phyloP scores from a whole-genome alignment of 176 grass and related monocot genomes.

The Oryza brachyantha region DNA sequence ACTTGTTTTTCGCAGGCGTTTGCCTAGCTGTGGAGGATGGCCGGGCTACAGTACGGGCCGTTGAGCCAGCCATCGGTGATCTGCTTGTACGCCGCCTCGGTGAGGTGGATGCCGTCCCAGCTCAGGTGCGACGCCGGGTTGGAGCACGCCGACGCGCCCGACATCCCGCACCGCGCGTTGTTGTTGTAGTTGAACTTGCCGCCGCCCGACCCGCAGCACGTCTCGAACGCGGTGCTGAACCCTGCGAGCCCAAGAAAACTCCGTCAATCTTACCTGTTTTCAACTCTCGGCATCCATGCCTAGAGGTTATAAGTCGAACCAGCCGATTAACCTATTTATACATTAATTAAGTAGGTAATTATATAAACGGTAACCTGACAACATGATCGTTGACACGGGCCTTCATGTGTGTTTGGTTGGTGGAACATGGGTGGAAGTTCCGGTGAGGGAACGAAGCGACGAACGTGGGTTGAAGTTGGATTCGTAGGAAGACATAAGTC shows the following conservation, averaged over 20 bases:
- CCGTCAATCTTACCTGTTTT: no score
- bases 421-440: background rate
- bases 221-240: slow-evolving; percentile 44
- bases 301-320: no score
- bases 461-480: background rate
- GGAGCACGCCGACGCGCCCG: slow-evolving; percentile 47
- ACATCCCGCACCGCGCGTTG: slow-evolving; percentile 43
- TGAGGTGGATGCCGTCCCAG: slow-evolving; percentile 87
- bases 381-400: background rate
- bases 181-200: slow-evolving; percentile 69
- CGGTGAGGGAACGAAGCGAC: background rate
- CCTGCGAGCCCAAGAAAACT: slow-evolving; percentile 11
- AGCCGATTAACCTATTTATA: no score
- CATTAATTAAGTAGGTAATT: no score
- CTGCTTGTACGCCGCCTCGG: slow-evolving; percentile 54
- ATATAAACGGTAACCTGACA: no score
- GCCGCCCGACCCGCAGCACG: slow-evolving; percentile 56
- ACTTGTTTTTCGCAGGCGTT: background rate
- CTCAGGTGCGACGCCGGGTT: slow-evolving; percentile 53
- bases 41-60: slow-evolving; percentile 47
- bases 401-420: background rate
- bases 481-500: background rate
- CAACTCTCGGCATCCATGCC: no score
- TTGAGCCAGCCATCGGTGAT: slow-evolving; percentile 68
- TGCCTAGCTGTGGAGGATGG: slow-evolving; percentile 36